These are phyloP conservation scores for Periconia sp. DNA, from an alignment of 2,329 filamentous ascomycete genomes.

Conservation along the genomic window DNA sequence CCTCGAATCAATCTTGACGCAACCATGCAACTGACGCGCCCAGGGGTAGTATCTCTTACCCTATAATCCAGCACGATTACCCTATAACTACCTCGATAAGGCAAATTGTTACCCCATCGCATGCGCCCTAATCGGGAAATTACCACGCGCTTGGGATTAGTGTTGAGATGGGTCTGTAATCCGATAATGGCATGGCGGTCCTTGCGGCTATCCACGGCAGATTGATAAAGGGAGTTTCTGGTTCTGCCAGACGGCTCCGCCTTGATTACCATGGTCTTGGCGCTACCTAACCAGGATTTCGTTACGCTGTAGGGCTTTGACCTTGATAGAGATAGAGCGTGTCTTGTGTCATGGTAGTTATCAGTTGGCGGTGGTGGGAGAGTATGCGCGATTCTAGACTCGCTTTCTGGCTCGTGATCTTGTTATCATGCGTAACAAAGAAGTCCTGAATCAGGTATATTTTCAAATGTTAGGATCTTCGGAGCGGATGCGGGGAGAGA, in stretches of 20 bases:
- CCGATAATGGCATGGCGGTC: constrained; percentile 29
- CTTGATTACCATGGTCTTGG: constrained; percentile 5
- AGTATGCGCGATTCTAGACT: neutral
- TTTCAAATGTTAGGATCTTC: neutral
- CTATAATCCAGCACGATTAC: constrained; percentile 37
- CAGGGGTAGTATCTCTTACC: constrained; percentile 34
- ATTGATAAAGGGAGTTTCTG: constrained; percentile 1
- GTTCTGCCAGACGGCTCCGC: constrained; percentile 29
- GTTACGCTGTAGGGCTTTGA: neutral
- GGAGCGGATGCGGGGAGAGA: neutral
- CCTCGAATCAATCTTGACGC: constrained; percentile 7
- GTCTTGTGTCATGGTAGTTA: neutral
- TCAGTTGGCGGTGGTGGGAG: neutral
- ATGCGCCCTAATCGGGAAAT: constrained; percentile 5
- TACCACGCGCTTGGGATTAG: constrained; percentile 13
- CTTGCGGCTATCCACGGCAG: constrained; percentile 34
- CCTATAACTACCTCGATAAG: constrained; percentile 37
- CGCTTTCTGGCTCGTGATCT: neutral
- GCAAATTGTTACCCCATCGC: constrained; percentile 6
- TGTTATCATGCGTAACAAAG: neutral
- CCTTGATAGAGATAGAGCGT: neutral
- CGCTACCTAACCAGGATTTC: neutral
- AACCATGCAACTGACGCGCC: constrained; percentile 1
- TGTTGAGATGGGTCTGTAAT: constrained; percentile 9
- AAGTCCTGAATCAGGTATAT: neutral